Evolutionary conservation across 2,329 filamentous ascomycete genomes (phyloP).

Genomic region (Cytospora schulzeri): DNA sequence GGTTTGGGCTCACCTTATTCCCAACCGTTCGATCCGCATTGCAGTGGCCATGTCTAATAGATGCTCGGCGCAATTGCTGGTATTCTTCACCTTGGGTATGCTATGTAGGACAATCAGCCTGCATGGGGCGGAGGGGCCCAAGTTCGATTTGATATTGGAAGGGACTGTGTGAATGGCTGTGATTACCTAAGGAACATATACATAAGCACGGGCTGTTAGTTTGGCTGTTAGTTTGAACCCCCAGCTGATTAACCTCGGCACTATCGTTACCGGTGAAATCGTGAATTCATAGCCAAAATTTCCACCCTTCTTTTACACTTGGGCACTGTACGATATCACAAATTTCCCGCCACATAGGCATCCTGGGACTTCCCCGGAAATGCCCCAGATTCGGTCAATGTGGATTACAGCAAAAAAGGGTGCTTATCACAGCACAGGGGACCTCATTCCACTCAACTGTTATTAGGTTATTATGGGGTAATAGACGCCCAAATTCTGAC

Average conservation of each 20-base stretch:
- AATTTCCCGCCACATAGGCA: not conserved
- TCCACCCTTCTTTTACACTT: not conserved
- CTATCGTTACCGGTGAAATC: not conserved
- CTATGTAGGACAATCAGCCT: not conserved
- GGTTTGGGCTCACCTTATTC: slow-evolving; percentile 13
- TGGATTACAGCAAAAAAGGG: not conserved
- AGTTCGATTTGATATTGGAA: not conserved
- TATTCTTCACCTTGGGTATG: no score
- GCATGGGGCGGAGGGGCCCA: no score
- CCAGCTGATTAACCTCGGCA: not conserved
- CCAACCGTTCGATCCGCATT: slow-evolving; percentile 5
- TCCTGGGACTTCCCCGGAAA: not conserved
- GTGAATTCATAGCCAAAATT: not conserved
- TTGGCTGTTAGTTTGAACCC: not conserved
- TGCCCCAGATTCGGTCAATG: not conserved
- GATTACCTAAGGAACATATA: slow-evolving; percentile 22
- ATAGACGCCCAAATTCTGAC: slow-evolving; percentile 19
- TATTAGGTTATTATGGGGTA: slow-evolving; percentile 30
- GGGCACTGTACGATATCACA: not conserved
- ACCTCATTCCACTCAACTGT: not conserved
- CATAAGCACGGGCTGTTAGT: slow-evolving; percentile 5
- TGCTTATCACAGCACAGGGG: not conserved
- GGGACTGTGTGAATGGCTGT: not conserved
- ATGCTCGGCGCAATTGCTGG: not conserved
- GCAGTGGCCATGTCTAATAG: not conserved